Evolutionary conservation across 2,329 filamentous ascomycete species (phyloP).

Genomic region (Aquanectria penicillioides): DNA sequence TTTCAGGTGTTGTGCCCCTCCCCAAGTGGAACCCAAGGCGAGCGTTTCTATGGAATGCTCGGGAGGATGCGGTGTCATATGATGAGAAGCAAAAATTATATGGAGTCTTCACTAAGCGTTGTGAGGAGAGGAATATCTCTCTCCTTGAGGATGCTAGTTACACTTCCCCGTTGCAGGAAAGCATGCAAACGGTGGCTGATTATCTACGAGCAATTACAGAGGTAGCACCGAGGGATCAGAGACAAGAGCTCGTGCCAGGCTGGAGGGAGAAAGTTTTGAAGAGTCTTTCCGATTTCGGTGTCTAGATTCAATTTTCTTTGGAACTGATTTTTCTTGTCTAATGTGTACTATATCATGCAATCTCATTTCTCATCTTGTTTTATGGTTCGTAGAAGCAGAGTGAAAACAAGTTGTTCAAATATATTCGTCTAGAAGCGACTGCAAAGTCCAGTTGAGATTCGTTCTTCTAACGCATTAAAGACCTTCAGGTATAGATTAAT

Average conservation of each 20-base stretch:
- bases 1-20: conserved; percentile 47
- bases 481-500: no score
- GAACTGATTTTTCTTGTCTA: no score
- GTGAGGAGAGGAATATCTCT: background rate
- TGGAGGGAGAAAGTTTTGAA: conserved; percentile 2
- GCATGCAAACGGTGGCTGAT: conserved; percentile 7
- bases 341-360: no score
- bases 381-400: no score
- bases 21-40: conserved; percentile 47
- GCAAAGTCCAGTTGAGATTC: no score
- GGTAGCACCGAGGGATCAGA: conserved; percentile 13
- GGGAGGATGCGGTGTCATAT: background rate
- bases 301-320: no score
- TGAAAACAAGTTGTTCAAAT: no score
- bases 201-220: conserved; percentile 12
- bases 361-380: no score
- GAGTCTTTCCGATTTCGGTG: background rate
- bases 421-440: no score
- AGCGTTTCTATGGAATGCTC: conserved; percentile 49
- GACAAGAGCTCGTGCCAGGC: conserved; percentile 2
- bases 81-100: conserved; percentile 15
- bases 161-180: conserved; percentile 8
- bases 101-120: background rate
- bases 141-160: background rate
- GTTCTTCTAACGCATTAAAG: no score